phyloP scores from a whole-genome alignment of 768 basidiomycete species.

The Suillus lakei region DNA sequence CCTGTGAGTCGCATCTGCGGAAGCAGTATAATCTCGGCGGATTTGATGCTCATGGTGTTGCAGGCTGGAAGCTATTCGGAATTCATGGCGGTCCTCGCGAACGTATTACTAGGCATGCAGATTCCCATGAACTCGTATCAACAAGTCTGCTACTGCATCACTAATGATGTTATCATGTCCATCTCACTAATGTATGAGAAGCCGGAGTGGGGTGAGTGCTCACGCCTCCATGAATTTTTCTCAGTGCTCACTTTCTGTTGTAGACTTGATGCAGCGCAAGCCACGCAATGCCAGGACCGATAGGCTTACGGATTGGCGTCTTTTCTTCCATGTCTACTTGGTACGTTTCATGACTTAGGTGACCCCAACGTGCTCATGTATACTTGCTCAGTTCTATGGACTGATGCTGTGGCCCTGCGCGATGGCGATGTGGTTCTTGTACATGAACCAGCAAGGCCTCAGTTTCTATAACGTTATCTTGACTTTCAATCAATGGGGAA shows the following conservation, averaged over 20 bases:
- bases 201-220: slow-evolving; percentile 40
- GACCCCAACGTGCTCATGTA: not conserved
- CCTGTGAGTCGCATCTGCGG: slow-evolving; percentile 24
- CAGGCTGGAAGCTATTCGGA: slow-evolving; percentile 54
- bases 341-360: slow-evolving; percentile 33
- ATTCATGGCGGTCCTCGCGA: slow-evolving; percentile 53
- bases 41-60: slow-evolving; percentile 5
- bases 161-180: slow-evolving; percentile 47
- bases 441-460: slow-evolving; percentile 41
- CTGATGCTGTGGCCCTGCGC: slow-evolving; percentile 50
- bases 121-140: slow-evolving; percentile 52
- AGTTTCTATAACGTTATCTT: slow-evolving; percentile 40
- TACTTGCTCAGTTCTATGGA: slow-evolving; percentile 41
- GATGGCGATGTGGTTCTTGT: slow-evolving; percentile 47
- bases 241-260: slow-evolving; percentile 1
- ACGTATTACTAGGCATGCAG: slow-evolving; percentile 56
- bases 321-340: slow-evolving; percentile 53
- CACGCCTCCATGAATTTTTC: not conserved
- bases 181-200: slow-evolving; percentile 48
- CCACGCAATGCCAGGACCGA: slow-evolving; percentile 51
- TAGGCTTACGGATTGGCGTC: slow-evolving; percentile 51
- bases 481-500: slow-evolving; percentile 43
- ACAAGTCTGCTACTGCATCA: slow-evolving; percentile 52
- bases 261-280: slow-evolving; percentile 44
- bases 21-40: not conserved